A percentile compares a stretch with the other conserved stretches of the same genome.
Conservation (phyloP, 345 rosid species). For the Eucalyptus pauciflora region DNA sequence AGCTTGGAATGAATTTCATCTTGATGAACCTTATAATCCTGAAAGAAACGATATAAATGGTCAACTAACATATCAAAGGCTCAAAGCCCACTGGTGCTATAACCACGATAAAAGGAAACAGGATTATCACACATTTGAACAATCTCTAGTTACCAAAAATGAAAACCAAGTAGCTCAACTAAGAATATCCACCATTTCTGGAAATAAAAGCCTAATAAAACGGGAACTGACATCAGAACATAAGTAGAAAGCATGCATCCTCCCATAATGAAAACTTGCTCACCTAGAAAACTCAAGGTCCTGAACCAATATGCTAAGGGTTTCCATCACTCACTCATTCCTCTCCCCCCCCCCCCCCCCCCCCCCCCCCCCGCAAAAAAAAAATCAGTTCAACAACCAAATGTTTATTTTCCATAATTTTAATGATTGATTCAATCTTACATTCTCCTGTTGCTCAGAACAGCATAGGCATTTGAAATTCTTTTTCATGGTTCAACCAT, state of each 20-base stretch:
- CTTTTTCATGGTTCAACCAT: not conserved
- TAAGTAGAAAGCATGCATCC: not conserved
- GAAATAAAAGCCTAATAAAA: not conserved
- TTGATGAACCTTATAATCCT: conserved; percentile 93
- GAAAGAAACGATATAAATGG: not conserved
- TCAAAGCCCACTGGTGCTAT: not conserved
- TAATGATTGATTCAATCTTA: not conserved
- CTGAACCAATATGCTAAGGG: not conserved
- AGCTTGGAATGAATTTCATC: conserved; percentile 98
- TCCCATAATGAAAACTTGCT: not conserved
- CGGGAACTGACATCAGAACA: not conserved
- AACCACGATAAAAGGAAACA: not conserved
- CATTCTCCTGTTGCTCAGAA: not conserved
- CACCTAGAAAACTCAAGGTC: not conserved
- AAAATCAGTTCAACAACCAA: not conserved
- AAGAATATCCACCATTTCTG: not conserved
- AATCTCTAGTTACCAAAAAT: not conserved
- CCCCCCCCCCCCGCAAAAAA: too few relatives aligned
- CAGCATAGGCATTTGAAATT: not conserved
- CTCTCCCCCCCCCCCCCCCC: too few relatives aligned
- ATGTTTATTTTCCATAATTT: not conserved
- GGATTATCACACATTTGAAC: not conserved
- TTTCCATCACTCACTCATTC: not conserved
- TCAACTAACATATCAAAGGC: not conserved
- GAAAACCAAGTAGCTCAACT: not conserved